phyloP scores from a whole-genome alignment of 768 basidiomycete genomes.

The Lactarius vividus region DNA sequence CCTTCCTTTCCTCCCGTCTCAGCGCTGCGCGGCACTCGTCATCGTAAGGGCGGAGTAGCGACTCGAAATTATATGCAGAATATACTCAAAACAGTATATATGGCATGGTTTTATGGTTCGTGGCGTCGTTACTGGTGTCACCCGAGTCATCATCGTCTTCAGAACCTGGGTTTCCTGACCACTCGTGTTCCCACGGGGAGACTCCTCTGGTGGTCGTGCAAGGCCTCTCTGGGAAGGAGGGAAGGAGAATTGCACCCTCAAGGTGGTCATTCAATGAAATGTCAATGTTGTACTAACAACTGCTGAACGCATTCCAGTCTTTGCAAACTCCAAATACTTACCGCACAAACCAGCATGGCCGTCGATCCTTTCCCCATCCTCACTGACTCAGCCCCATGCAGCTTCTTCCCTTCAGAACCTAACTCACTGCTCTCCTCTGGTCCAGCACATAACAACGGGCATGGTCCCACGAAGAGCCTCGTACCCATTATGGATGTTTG shows the following conservation, averaged over 20 bases:
- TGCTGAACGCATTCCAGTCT: too few species aligned
- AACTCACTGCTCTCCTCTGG: slow-evolving; percentile 52
- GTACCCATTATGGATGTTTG: slow-evolving; percentile 86
- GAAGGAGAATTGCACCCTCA: too few species aligned
- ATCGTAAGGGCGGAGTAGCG: too few species aligned
- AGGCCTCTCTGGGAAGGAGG: too few species aligned
- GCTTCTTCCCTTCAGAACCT: slow-evolving; percentile 34
- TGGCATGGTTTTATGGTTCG: slow-evolving; percentile 20
- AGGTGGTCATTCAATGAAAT: too few species aligned
- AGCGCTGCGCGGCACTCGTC: too few species aligned
- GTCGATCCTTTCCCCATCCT: slow-evolving; percentile 63
- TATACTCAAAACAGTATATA: slow-evolving; percentile 23
- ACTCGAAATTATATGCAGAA: background rate
- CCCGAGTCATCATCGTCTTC: slow-evolving; percentile 24
- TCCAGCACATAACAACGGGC: slow-evolving; percentile 84
- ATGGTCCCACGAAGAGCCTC: slow-evolving; percentile 83
- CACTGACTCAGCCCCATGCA: slow-evolving; percentile 33
- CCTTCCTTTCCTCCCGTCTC: too few species aligned
- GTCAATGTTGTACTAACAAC: too few species aligned
- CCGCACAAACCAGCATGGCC: slow-evolving; percentile 31
- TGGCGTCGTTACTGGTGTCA: slow-evolving; percentile 25
- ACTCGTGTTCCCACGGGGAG: too few species aligned
- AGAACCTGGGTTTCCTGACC: slow-evolving; percentile 50
- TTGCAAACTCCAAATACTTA: too few species aligned
- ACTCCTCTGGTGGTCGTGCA: too few species aligned